These are phyloP conservation scores for Rhipidocladum racemiflorum DNA, from an alignment of 176 grass and related monocot species.

Conservation along the genomic window DNA sequence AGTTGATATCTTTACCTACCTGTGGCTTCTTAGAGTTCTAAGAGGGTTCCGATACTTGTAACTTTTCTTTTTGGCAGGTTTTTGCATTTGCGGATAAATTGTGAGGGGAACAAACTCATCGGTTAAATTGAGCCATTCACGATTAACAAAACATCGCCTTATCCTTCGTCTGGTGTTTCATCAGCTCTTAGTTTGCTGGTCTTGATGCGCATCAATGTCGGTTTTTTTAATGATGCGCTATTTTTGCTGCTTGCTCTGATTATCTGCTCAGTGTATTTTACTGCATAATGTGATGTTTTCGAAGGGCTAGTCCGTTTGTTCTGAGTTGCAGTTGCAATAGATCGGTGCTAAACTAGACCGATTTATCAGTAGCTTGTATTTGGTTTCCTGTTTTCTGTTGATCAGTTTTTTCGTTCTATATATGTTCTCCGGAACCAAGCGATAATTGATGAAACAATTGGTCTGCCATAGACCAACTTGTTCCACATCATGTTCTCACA, in stretches of 20 bases:
- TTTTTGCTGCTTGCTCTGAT: background rate
- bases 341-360: background rate
- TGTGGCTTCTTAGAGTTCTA: background rate
- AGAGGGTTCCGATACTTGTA: slow-evolving; percentile 16
- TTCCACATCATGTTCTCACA: background rate
- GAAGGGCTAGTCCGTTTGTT: background rate
- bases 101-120: slow-evolving; percentile 22
- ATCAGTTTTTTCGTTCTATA: background rate
- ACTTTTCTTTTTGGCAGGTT: slow-evolving; percentile 7
- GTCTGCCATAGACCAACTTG: background rate
- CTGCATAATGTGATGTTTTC: background rate
- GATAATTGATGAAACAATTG: background rate
- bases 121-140: slow-evolving; percentile 21
- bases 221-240: background rate
- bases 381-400: background rate
- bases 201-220: background rate
- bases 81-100: slow-evolving; percentile 20
- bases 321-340: background rate
- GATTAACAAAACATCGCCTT: background rate
- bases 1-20: slow-evolving; percentile 23
- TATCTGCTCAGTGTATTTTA: background rate
- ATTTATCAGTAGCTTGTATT: background rate
- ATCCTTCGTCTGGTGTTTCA: background rate
- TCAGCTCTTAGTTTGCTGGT: background rate
- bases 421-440: background rate